phyloP scores from a whole-genome alignment of 2,329 filamentous ascomycete species.

The Pseudogymnoascus sp. region DNA sequence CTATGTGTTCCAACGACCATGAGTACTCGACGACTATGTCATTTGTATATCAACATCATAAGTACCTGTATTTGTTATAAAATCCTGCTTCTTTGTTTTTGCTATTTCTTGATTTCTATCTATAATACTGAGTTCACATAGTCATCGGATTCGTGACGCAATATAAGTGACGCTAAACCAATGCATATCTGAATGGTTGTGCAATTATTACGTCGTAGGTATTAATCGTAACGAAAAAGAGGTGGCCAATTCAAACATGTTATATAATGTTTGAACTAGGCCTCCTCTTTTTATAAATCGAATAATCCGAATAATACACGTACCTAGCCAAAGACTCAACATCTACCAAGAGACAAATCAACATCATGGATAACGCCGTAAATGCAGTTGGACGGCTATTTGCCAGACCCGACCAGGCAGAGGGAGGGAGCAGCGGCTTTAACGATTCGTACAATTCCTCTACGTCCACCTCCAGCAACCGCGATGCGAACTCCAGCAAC shows the following conservation, averaged over 20 bases:
- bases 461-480: neutral
- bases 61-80: neutral
- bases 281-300: neutral
- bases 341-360: neutral
- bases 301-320: neutral
- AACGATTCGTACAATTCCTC: constrained; percentile 8
- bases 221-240: neutral
- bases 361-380: constrained; percentile 17
- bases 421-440: neutral
- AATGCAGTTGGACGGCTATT: constrained; percentile 18
- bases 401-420: constrained; percentile 10
- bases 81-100: neutral
- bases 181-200: neutral
- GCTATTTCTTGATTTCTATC: neutral
- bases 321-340: neutral
- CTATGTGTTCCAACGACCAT: no score
- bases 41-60: constrained; percentile 1
- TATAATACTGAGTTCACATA: neutral
- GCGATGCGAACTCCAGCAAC: neutral
- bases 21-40: neutral
- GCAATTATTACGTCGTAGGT: constrained; percentile 4
- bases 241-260: neutral
- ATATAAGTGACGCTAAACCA: neutral
- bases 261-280: neutral
- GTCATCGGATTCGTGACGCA: neutral